Evolutionary conservation across 176 grass and related monocot species (phyloP).

Genomic region (Phyllostachys edulis): DNA sequence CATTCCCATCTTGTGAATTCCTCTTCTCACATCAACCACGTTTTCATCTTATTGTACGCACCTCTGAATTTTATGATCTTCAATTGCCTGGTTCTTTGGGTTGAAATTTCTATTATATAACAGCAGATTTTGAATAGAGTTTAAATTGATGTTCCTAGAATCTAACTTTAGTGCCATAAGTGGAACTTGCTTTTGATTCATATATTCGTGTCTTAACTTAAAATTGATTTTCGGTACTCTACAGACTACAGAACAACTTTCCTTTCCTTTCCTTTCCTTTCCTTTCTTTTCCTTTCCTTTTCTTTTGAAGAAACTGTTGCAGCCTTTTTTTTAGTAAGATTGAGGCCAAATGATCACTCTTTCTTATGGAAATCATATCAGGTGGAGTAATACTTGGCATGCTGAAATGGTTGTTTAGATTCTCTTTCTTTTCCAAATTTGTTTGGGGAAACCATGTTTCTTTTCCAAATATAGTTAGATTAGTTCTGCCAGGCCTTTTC

Average conservation of each 20-base stretch:
- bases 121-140: background rate
- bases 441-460: constrained; percentile 10
- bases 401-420: constrained; percentile 9
- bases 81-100: background rate
- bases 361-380: background rate
- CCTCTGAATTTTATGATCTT: constrained; percentile 10
- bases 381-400: constrained; percentile 20
- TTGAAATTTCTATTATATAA: constrained; percentile 11
- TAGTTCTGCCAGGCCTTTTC: constrained; percentile 16
- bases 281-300: background rate
- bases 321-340: background rate
- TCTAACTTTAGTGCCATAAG: background rate
- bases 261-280: background rate
- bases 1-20: constrained; percentile 29
- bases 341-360: background rate
- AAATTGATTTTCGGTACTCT: constrained; percentile 12
- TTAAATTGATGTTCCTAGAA: constrained; percentile 1
- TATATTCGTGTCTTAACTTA: background rate
- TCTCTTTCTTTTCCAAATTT: constrained; percentile 5
- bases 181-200: constrained; percentile 21
- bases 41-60: background rate
- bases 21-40: background rate
- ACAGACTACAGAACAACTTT: background rate
- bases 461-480: constrained; percentile 19
- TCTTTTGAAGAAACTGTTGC: constrained; percentile 11